Evolutionary conservation across 2,329 filamentous ascomycete genomes (phyloP), one percentile per base, ranked within the genome.

Genomic region (Fusarium decemcellulare): DNA sequence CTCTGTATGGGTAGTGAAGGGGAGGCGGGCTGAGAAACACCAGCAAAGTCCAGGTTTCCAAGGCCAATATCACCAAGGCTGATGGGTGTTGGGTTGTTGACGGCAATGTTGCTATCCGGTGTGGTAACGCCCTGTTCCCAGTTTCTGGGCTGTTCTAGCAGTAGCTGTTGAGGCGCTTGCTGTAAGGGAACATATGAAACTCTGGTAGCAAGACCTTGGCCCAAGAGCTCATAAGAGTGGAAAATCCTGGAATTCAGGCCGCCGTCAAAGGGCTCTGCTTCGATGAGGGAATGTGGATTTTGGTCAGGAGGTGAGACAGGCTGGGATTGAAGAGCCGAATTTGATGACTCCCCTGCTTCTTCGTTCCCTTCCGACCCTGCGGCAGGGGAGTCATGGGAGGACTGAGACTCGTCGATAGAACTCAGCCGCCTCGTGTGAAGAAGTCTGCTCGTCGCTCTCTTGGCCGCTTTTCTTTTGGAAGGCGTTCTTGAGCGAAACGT

Each of bases 211-310:
- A 72, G 7, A 0, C 70, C 72, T 5, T 74, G 72, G 0, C 72
- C 63, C 0, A 67, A 5, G 0, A 72, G 59, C 1, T 73, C 71
- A 39, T 74, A 74, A 0, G 67, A 71, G 23, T 74, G 61, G 7
- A 71, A 72, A 7, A 74, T 59, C 4, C 72, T 32, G 0, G 72
- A 65, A 27, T 60, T 71, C 6, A 67, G 15, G 4, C 64, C 64
- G 2, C 64, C 50, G 11, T 55, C 56, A 9, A 59, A 52, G 8
- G 65, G 34, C 2, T 67, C 62, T 4, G 63, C 52, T 1, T 59
- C 44, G 8, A 53, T 18, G 3, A 51, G 9, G 7, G 63, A 29
- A 0, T 52, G 51, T 2, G 65, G 43, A 9, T 30, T 29, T 1
- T 52, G 39, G 1, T 27, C 59, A 5, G 48, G 44, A 1, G 63